phyloP scores from a whole-genome alignment of 2,329 filamentous ascomycete genomes.

The Xylaria sp. region DNA sequence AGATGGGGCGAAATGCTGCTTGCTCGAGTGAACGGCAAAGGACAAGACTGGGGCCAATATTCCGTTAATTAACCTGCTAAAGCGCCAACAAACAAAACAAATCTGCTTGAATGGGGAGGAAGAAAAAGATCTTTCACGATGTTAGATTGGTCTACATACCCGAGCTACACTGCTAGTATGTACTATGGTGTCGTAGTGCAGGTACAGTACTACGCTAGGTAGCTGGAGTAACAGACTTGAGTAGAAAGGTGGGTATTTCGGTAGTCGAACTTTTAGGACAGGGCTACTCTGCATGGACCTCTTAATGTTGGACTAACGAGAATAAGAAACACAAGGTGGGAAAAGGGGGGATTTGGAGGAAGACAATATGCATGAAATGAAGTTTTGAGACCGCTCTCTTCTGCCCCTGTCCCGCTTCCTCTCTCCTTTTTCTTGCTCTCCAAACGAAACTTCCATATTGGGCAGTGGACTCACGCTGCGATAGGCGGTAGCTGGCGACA shows the following conservation, averaged over 20 bases:
- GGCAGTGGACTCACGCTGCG: constrained; percentile 24
- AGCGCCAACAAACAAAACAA: not conserved
- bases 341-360: constrained; percentile 27
- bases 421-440: constrained; percentile 29
- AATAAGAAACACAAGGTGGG: constrained; percentile 24
- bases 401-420: not conserved
- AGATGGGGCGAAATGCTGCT: not conserved
- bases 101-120: not conserved
- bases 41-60: constrained; percentile 16
- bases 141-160: not conserved
- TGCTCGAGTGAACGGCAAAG: constrained; percentile 5
- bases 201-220: not conserved
- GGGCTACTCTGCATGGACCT: constrained; percentile 33
- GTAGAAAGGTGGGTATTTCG: constrained; percentile 32
- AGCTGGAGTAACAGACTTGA: constrained; percentile 7
- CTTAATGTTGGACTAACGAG: constrained; percentile 11
- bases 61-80: constrained; percentile 17
- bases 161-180: not conserved
- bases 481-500: constrained; percentile 22
- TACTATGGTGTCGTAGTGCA: not conserved
- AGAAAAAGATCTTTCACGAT: constrained; percentile 3
- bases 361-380: constrained; percentile 31
- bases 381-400: constrained; percentile 10
- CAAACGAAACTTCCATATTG: constrained; percentile 33
- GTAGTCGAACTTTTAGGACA: constrained; percentile 36